phyloP scores from a whole-genome alignment of 2,329 filamentous ascomycete species.

The Boeremia lycopersici region DNA sequence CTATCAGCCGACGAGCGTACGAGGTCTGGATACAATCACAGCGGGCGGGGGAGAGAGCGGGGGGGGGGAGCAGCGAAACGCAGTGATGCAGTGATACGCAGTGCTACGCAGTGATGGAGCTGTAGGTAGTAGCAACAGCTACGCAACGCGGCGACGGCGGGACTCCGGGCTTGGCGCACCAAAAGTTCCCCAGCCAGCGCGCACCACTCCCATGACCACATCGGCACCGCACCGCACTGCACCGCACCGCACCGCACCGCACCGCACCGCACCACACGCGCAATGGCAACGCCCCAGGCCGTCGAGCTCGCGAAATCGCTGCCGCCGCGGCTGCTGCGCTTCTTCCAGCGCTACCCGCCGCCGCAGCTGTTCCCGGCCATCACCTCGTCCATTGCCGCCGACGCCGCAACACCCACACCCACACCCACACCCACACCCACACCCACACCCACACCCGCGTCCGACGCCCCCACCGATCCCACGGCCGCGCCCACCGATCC shows the following conservation, averaged over 20 bases:
- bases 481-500: conserved; percentile 49
- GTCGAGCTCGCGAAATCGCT: conserved; percentile 71
- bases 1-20: too few species aligned
- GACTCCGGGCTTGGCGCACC: background rate
- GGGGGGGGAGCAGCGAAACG: conserved; percentile 1
- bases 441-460: conserved; percentile 22
- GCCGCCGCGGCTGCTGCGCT: conserved; percentile 77
- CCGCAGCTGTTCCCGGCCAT: conserved; percentile 52
- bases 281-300: conserved; percentile 42
- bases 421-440: conserved; percentile 25
- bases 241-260: too few species aligned
- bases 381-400: conserved; percentile 19
- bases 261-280: background rate
- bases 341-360: conserved; percentile 90
- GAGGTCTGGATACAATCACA: too few species aligned
- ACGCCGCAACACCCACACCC: conserved; percentile 23
- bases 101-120: conserved; percentile 6
- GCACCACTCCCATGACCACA: background rate
- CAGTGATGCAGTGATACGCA: too few species aligned
- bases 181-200: conserved; percentile 5
- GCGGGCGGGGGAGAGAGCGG: background rate
- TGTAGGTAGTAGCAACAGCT: conserved; percentile 21
- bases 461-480: conserved; percentile 27
- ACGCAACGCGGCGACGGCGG: conserved; percentile 22
- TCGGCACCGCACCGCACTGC: background rate